Base-by-base conservation (phyloP, 805 yeast genomes). In the Yarrowia osloensis region DNA sequence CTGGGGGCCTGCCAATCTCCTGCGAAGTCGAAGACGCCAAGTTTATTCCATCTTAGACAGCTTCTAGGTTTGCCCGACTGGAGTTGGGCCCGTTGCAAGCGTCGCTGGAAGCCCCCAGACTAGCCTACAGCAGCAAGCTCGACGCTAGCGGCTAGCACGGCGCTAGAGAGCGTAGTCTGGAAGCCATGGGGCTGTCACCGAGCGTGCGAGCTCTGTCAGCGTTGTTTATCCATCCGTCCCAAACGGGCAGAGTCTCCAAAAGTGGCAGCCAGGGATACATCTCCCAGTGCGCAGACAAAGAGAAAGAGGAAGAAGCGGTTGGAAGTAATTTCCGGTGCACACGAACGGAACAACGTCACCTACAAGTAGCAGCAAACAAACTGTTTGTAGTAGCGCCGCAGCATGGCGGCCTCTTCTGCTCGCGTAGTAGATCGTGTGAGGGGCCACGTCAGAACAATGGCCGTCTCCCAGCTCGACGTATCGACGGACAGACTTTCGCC, bases 1-100 rank as follows among this genome's bases (percentile, higher is more conserved):
- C n/a, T n/a, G n/a, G n/a, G n/a, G n/a, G n/a, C 55, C 55, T 50
- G 55, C 28, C 55, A 50, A 50, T 50, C 55, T 50, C 35, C 55
- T 50, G 55, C 55, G 55, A 50, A 50, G 55, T 13, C 37, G 54
- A 47, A 47, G 54, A 47, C 50, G 54, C 54, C 54, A 29, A 47
- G 54, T 24, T 44, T 24, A 44, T 44, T 44, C 21, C n/a, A n/a
- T 11, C 22, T 21, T 11, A 21, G 24, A 40, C 13, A 28, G 8
- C 31, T 6, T 28, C 31, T 6, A 28, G 31, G 31, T 28, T 33
- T 13, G 35, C 6, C 35, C 13, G 17, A 33, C 15, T 12, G 17
- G 26, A 21, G 28, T 22, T 19, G 22, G 15, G 19, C 24, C 47
- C 17, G 28, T 42, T 42, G 26, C 46, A 40, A 21, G 47, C 47